A percentile compares a stretch with the other conserved stretches of the same genome.
These are phyloP conservation scores for Myxozyma udenii DNA, from an alignment of 805 yeast species.

Conservation along the genomic window DNA sequence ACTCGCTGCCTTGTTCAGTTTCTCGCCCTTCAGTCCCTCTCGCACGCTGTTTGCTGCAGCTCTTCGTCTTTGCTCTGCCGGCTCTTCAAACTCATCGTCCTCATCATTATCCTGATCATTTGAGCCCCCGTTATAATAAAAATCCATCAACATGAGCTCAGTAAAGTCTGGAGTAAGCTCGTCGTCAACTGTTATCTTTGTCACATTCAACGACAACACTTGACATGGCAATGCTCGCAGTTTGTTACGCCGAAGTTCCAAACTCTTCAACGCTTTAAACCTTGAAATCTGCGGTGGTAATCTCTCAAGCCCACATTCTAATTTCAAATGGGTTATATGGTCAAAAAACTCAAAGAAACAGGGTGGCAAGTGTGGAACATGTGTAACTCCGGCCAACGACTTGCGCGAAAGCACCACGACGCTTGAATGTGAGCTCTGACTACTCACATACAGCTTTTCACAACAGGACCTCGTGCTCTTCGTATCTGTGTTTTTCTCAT, in stretches of 20 bases:
- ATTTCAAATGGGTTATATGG: conserved; percentile 14
- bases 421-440: conserved; percentile 4
- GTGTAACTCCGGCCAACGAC: conserved; percentile 10
- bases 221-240: conserved; percentile 19
- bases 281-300: conserved; percentile 26
- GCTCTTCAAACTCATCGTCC: not conserved
- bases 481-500: not conserved
- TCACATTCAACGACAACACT: conserved; percentile 15
- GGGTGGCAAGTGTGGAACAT: conserved; percentile 21
- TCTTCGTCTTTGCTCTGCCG: no score
- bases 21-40: not conserved
- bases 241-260: conserved; percentile 20
- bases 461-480: no score
- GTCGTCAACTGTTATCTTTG: conserved; percentile 16
- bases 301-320: conserved; percentile 22
- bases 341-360: conserved; percentile 22
- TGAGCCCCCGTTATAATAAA: conserved; percentile 1
- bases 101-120: not conserved
- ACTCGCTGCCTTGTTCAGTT: not conserved
- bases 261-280: conserved; percentile 7
- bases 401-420: conserved; percentile 21
- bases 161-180: conserved; percentile 18
- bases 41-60: no score
- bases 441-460: conserved; percentile 13
- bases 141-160: conserved; percentile 24